Evolutionary conservation across 1,284 basidiomycete genomes (phyloP), one percentile per base, ranked within the genome.

Genomic region (Rhodotorula glutinis): DNA sequence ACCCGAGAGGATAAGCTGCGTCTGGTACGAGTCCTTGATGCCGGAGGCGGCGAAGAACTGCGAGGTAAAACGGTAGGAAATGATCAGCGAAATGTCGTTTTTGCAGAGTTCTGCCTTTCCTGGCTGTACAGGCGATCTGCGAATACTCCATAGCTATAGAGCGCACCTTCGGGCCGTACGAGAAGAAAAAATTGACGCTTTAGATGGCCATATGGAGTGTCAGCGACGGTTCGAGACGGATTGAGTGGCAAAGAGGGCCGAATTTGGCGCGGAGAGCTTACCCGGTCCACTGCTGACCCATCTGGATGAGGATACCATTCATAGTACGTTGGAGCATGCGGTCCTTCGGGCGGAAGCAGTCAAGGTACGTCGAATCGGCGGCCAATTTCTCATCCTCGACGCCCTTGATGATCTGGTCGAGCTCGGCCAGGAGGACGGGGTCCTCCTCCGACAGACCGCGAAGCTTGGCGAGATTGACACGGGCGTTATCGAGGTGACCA

Each of bases 1-100:
- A 44, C 63, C 78, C 38, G 79, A 78, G 38, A 81, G 76, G 73
- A 81, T 81, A 76, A 81, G 80, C 64, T 80, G 80, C 67, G 79
- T 81, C 66, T 80, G 75, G 75, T 79, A 80, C 40, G 77, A 75
- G 71, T 80, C 76, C 65, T 73, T 65, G 65, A 81, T 76, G 61
- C 80, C 79, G 53, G 80, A 80, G 30, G 77, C 75, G 59, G 78
- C 74, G 67, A 80, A 75, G 67, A 71, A 74, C 57, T 75, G 72
- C 60, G 73, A 80, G 30, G 19, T 19, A 16, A n/a, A 25, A 4
- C 13, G 47, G n/a, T 13, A 47, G 23, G 11, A 30, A 10, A 25
- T 9, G 25, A 16, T 72, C 65, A 73, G 27, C 27, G 46, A 46
- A 47, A 19, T 13, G 13, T n/a, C 46, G 11, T 47, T 23, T 21